Conservation (phyloP, 805 yeast species). For the Ogataea pignaliae region DNA sequence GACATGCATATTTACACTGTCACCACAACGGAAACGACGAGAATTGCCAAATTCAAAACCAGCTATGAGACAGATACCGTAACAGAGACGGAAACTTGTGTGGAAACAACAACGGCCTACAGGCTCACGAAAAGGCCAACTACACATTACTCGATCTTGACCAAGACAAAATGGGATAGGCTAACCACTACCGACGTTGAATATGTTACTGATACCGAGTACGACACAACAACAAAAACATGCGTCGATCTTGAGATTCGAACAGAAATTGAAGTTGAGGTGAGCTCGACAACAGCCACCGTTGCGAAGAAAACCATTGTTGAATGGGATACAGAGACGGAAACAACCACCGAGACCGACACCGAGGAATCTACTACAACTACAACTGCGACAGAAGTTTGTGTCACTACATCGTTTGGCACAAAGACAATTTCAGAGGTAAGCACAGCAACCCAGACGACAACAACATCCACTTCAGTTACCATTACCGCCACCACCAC, state of each 20-base stretch:
- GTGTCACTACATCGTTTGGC: constrained; percentile 2
- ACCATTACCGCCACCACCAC: constrained; percentile 8
- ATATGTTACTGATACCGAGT: constrained; percentile 12
- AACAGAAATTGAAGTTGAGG: constrained; percentile 14
- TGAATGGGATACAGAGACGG: constrained; percentile 12
- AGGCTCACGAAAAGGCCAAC: constrained; percentile 15
- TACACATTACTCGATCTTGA: constrained; percentile 11
- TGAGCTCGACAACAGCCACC: constrained; percentile 7
- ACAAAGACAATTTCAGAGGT: constrained; percentile 8
- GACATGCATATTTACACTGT: constrained; percentile 1
- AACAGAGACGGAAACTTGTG: constrained; percentile 15
- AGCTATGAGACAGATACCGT: constrained; percentile 11
- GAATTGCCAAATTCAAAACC: constrained; percentile 3
- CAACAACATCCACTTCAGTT: constrained; percentile 6
- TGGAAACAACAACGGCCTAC: constrained; percentile 17
- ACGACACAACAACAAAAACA: constrained; percentile 14
- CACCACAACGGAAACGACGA: constrained; percentile 6
- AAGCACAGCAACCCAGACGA: constrained; percentile 2
- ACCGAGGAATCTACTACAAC: constrained; percentile 7
- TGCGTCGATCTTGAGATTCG: constrained; percentile 8
- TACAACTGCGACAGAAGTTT: constrained; percentile 5
- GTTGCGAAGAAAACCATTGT: constrained; percentile 15
- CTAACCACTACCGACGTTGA: constrained; percentile 9
- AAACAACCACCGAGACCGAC: constrained; percentile 7
- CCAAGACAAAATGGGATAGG: constrained; percentile 17